Base-by-base conservation (phyloP, 208 protist genomes). In the Willaertia magna region DNA sequence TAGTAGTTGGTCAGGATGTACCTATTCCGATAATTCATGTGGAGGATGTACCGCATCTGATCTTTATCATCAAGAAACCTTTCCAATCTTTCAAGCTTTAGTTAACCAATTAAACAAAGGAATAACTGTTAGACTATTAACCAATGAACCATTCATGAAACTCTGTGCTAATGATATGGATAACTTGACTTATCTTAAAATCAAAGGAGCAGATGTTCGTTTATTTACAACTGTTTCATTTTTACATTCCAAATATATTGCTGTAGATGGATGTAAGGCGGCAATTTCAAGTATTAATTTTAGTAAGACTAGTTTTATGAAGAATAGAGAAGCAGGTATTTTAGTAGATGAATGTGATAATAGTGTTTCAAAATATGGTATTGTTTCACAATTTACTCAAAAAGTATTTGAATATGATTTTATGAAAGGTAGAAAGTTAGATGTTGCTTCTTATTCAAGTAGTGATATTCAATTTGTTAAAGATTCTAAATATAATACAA, bases 241-340 rank as follows among this genome's bases (percentile, higher is more conserved):
- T 52, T 42, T 90, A 4, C 88, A 90, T 7, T 26, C 51, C 16
- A 90, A 90, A 30, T 90, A 87, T 74, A 87, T 90, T 12, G 79
- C 52, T 59, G 26, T 87, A 26, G 88, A 90, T 85, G 83, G 83
- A 34, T 82, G 48, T n/a, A 55, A 82, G 22, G 12, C 76, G 12
- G 84, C 88, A 6, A 85, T 90, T 46, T 90, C 88, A 22, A 90
- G 88, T 20, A 89, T 90, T 39, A 90, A 90, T 86, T 90, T 84
- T 43, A 85, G 52, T 59, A 34, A 90, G 52, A 90, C 88, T n/a
- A 89, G 86, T 39, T 89, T 90, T 16, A 90, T 89, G 87, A 89
- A 88, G 43, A 90, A 90, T 39, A 59, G 88, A 78, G 88, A 90
- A 55, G 88, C 88, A 55, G 88, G 88, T 75, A 46, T 87, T 55